These are phyloP conservation scores for Gynostemma pentaphyllum DNA, from an alignment of 306 rosid species.

Conservation along the genomic window DNA sequence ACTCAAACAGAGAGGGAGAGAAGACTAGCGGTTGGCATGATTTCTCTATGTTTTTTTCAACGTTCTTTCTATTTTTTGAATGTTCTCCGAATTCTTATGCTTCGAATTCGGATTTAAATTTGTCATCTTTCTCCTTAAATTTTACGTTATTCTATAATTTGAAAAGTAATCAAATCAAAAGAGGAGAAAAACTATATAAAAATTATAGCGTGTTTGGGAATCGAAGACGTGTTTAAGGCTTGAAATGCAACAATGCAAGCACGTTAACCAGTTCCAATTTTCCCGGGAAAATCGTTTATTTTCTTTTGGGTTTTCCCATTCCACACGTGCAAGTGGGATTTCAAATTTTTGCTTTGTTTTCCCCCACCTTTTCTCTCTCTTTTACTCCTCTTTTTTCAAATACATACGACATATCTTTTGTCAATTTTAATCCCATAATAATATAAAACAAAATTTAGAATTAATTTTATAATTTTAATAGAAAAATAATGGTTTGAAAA, in stretches of 20 bases:
- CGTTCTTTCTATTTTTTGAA: slow-evolving; percentile 8
- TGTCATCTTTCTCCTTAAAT: slow-evolving; percentile 2
- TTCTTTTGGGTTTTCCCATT: slow-evolving; percentile 1
- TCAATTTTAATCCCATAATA: no score
- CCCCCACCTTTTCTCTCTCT: neutral
- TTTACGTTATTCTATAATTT: neutral
- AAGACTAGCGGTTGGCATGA: slow-evolving; percentile 28
- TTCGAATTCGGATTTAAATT: slow-evolving; percentile 25
- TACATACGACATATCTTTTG: no score
- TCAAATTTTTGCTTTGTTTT: neutral
- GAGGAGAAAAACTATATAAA: neutral
- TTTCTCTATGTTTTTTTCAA: slow-evolving; percentile 21
- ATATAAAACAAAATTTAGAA: no score
- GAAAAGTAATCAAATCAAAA: neutral
- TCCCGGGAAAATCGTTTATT: slow-evolving; percentile 7
- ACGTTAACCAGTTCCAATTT: slow-evolving; percentile 10
- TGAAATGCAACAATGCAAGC: slow-evolving; percentile 13
- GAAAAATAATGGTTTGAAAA: no score
- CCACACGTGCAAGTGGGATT: slow-evolving; percentile 15
- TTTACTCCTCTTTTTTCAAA: no score
- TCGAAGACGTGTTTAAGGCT: neutral
- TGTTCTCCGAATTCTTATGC: slow-evolving; percentile 33
- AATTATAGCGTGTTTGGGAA: neutral
- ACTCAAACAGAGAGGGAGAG: slow-evolving; percentile 13
- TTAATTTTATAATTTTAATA: no score